These are phyloP conservation scores for Fraxinus greggii DNA, from an alignment of 305 asterid genomes.

Conservation along the genomic window DNA sequence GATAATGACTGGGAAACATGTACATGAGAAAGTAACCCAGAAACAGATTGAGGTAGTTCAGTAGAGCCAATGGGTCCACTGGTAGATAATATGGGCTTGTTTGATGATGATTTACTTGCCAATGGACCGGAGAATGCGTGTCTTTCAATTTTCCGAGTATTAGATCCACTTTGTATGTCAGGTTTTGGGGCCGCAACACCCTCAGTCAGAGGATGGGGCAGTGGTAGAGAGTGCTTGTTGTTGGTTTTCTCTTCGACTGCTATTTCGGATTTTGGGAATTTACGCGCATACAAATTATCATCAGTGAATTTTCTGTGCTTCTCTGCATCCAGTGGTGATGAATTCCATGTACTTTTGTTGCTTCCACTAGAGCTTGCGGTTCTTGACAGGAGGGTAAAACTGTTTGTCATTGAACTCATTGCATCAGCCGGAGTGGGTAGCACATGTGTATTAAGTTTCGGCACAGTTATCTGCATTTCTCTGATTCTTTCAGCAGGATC, in stretches of 20 bases:
- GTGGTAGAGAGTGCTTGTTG: slow-evolving; percentile 58
- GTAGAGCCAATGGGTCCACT: slow-evolving; percentile 57
- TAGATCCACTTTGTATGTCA: slow-evolving; percentile 51
- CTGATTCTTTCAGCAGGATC: slow-evolving; percentile 58
- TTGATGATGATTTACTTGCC: slow-evolving; percentile 65
- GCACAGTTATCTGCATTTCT: slow-evolving; percentile 52
- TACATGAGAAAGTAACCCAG: slow-evolving; percentile 49
- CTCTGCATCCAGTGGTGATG: slow-evolving; percentile 69
- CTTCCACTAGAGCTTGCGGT: slow-evolving; percentile 32
- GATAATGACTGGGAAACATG: slow-evolving; percentile 48
- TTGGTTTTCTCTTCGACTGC: slow-evolving; percentile 45
- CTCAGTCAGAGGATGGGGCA: slow-evolving; percentile 67
- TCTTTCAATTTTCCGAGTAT: slow-evolving; percentile 46
- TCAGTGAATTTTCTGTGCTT: slow-evolving; percentile 47
- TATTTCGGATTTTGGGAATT: slow-evolving; percentile 42
- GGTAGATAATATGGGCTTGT: slow-evolving; percentile 44
- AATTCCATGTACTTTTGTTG: slow-evolving; percentile 63
- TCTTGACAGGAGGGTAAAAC: slow-evolving; percentile 32
- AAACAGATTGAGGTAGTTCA: slow-evolving; percentile 47
- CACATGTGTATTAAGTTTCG: slow-evolving; percentile 61
- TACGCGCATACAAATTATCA: slow-evolving; percentile 34
- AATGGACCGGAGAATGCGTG: slow-evolving; percentile 85
- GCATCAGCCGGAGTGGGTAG: slow-evolving; percentile 93
- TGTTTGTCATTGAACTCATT: slow-evolving; percentile 47
- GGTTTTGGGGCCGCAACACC: slow-evolving; percentile 40